Conservation (phyloP, 73 alveolate species). For the Tetrahymena borealis region DNA sequence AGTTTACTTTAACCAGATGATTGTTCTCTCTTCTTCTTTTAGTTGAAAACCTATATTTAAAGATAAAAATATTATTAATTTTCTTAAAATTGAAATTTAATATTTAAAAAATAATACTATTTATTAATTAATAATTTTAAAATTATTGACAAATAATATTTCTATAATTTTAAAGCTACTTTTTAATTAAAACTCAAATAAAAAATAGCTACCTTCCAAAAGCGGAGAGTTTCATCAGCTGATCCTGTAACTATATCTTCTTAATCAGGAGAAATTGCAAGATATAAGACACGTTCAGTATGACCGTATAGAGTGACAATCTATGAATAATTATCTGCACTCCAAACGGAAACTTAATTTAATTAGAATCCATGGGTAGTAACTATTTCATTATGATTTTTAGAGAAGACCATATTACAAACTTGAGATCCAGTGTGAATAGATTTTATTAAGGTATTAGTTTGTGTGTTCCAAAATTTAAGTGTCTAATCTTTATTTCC, state of each 20-base stretch:
- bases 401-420: slow-evolving; percentile 80
- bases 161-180: no score
- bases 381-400: slow-evolving; percentile 78
- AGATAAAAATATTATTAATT: no score
- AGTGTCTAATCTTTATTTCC: slow-evolving; percentile 89
- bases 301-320: slow-evolving; percentile 88
- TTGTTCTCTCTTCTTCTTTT: no score
- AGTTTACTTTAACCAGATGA: no score
- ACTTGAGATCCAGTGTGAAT: slow-evolving; percentile 87
- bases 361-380: slow-evolving; percentile 88
- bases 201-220: slow-evolving; percentile 93
- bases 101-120: no score
- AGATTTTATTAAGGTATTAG: slow-evolving; percentile 41
- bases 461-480: slow-evolving; percentile 82
- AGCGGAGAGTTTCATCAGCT: slow-evolving; percentile 92
- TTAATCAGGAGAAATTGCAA: slow-evolving; percentile 87
- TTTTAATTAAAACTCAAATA: no score
- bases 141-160: no score
- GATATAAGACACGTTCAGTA: slow-evolving; percentile 77
- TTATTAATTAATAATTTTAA: no score
- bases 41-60: no score
- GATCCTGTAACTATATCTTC: slow-evolving; percentile 92
- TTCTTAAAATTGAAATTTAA: no score
- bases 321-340: slow-evolving; percentile 71
- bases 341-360: slow-evolving; percentile 89